Evolutionary conservation across 306 rosid genomes (phyloP).

Genomic region (Hylodesmum podocarpum): DNA sequence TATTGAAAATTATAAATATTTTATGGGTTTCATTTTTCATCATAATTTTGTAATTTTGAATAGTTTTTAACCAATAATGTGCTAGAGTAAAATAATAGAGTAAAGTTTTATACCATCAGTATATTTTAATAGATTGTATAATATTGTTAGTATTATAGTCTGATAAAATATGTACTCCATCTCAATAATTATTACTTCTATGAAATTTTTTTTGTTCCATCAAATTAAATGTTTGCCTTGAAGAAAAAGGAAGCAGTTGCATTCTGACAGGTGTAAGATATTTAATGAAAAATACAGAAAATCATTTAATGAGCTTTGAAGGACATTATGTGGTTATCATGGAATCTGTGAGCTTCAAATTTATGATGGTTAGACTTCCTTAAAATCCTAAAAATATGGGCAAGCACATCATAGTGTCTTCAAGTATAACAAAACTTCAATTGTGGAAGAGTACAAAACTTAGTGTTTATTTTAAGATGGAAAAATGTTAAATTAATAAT

Average conservation of each 20-base stretch:
- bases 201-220: background rate
- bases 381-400: conserved; percentile 1
- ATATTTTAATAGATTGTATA: background rate
- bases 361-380: conserved; percentile 8
- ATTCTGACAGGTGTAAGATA: conserved; percentile 21
- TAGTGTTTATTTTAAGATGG: background rate
- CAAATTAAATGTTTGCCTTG: background rate
- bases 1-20: too few species aligned
- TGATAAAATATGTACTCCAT: background rate
- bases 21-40: too few species aligned
- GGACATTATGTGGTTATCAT: background rate
- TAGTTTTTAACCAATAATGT: too few species aligned
- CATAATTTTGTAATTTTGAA: too few species aligned
- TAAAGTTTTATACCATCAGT: too few species aligned
- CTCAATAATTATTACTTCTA: background rate
- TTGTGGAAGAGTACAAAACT: background rate
- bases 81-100: too few species aligned
- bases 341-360: conserved; percentile 15
- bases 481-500: background rate
- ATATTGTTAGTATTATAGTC: background rate
- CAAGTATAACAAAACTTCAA: background rate
- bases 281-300: background rate
- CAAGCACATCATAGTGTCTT: background rate
- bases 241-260: conserved; percentile 1
- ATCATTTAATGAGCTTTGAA: background rate